These are phyloP conservation scores for Solanum tarapatanum DNA, from an alignment of 257 asterid genomes.

Conservation along the genomic window DNA sequence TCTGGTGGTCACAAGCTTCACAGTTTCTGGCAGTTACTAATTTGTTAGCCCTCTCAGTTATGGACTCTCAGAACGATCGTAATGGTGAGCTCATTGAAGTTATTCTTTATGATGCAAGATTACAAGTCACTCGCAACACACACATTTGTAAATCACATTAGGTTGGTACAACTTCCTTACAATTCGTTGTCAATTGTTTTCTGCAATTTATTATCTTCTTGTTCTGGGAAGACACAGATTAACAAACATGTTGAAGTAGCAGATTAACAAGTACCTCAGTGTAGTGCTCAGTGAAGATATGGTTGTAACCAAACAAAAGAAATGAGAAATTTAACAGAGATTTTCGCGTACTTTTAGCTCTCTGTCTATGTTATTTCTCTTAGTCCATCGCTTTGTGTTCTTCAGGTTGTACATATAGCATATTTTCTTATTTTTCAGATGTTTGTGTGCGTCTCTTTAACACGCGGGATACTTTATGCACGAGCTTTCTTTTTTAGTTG, in stretches of 20 bases:
- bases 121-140: background rate
- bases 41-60: background rate
- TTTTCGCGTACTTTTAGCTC: background rate
- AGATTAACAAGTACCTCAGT: background rate
- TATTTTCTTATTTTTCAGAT: background rate
- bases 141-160: background rate
- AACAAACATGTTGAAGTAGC: background rate
- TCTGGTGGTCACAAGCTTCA: background rate
- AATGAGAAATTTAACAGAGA: background rate
- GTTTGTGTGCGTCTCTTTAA: fast-evolving
- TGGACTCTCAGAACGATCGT: background rate
- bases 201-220: background rate
- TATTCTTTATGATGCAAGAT: background rate
- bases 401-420: background rate
- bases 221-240: background rate
- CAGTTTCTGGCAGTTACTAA: background rate
- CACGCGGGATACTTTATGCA: background rate
- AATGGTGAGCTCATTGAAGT: background rate
- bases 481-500: background rate
- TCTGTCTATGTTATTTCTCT: background rate
- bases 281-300: background rate
- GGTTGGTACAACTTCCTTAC: background rate
- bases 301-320: background rate
- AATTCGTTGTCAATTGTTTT: background rate
- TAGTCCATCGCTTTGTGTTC: background rate